These are phyloP conservation scores for Cystofilobasidium macerans DNA, from an alignment of 768 basidiomycete species.

Conservation along the genomic window DNA sequence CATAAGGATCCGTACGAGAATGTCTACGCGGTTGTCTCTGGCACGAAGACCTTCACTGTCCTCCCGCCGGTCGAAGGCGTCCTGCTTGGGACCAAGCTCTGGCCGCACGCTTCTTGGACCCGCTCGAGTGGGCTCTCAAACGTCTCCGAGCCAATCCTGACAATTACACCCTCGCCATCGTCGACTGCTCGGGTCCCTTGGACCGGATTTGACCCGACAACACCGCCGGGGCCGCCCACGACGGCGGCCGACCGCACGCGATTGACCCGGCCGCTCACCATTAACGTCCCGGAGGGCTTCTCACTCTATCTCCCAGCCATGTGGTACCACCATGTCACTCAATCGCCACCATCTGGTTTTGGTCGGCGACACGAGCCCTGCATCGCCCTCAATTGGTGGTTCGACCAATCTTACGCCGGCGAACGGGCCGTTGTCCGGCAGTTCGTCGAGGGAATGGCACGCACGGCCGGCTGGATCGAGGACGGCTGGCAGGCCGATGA, in stretches of 20 bases:
- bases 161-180: conserved; percentile 9
- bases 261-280: conserved; percentile 53
- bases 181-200: conserved; percentile 50
- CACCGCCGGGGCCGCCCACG: conserved; percentile 38
- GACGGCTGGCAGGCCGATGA: conserved; percentile 7
- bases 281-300: conserved; percentile 61
- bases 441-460: conserved; percentile 12
- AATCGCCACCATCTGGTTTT: conserved; percentile 34
- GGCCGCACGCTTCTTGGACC: conserved; percentile 57
- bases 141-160: too few relatives aligned
- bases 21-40: conserved; percentile 75
- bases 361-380: conserved; percentile 31
- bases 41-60: conserved; percentile 72
- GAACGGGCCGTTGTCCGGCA: conserved; percentile 10
- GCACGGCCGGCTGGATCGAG: conserved; percentile 12
- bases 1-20: conserved; percentile 95
- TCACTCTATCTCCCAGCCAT: conserved; percentile 80
- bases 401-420: conserved; percentile 18
- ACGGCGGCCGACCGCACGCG: conserved; percentile 32
- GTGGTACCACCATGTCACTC: conserved; percentile 88
- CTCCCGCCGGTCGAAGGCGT: conserved; percentile 82
- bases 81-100: conserved; percentile 57
- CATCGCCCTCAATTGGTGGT: conserved; percentile 38
- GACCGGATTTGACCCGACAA: conserved; percentile 64
- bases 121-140: conserved; percentile 39